Percentiles rank a stretch among this genome's conserved stretches.
Conservation (phyloP, 371 early-diverging fungal genomes). For the Mortierella sp. region DNA sequence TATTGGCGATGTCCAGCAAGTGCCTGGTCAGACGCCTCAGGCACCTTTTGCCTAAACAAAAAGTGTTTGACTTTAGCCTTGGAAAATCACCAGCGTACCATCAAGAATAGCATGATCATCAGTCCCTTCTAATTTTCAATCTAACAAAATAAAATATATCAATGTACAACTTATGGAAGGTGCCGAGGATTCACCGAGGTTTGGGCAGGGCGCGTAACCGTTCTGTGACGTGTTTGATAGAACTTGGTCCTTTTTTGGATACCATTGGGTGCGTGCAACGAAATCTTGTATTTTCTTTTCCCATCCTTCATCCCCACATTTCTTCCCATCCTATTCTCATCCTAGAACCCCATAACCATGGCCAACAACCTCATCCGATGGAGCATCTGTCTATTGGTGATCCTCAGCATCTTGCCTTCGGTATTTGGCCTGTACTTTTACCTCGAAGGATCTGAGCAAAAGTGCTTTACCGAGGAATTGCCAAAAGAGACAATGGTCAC, state of each 20-base stretch:
- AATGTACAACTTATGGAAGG: no score
- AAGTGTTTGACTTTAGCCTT: neutral
- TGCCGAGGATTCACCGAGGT: no score
- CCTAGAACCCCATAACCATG: conserved; percentile 19
- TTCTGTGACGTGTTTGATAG: neutral
- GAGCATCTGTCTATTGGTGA: conserved; percentile 45
- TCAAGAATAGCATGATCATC: neutral
- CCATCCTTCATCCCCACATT: neutral
- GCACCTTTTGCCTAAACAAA: conserved; percentile 8
- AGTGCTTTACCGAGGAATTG: conserved; percentile 96
- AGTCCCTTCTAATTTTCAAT: neutral
- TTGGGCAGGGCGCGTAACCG: neutral
- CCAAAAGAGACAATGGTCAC: conserved; percentile 91
- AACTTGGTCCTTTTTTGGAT: no score
- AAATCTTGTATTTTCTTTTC: neutral
- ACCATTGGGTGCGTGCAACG: no score
- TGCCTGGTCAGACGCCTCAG: conserved; percentile 8
- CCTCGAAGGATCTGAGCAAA: conserved; percentile 86
- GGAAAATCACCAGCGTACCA: no score
- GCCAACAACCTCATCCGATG: conserved; percentile 49
- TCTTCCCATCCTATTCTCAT: neutral
- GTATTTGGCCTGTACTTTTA: conserved; percentile 85
- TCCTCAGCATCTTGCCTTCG: conserved; percentile 54
- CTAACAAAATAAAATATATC: neutral
- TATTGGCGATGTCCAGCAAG: conserved; percentile 18